Evolutionary conservation across 1,284 basidiomycete genomes (phyloP).

Genomic region (Takashimella tepidaria): DNA sequence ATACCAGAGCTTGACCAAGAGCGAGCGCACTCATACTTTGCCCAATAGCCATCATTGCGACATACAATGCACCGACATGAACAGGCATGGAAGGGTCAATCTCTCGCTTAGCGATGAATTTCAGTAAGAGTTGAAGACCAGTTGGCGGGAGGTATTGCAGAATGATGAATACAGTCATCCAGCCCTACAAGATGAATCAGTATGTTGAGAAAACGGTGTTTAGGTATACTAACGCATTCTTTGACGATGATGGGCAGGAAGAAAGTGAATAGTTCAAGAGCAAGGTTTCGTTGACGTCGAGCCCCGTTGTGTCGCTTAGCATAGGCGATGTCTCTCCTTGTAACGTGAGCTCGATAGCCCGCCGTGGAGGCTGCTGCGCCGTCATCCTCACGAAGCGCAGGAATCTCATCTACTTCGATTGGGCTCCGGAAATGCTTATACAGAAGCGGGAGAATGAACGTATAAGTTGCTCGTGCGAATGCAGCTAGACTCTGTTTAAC

Average conservation of each 20-base stretch:
- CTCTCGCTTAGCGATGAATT: constrained; percentile 47
- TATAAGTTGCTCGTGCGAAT: constrained; percentile 45
- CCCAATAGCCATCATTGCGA: constrained; percentile 50
- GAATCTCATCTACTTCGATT: constrained; percentile 49
- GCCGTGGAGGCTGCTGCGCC: constrained; percentile 48
- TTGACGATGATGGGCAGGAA: constrained; percentile 20
- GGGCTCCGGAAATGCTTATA: constrained; percentile 48
- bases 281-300: constrained; percentile 41
- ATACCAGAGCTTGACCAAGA: constrained; percentile 49
- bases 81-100: constrained; percentile 37
- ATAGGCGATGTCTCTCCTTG: constrained; percentile 17
- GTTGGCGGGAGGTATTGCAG: constrained; percentile 51
- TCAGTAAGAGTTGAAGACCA: constrained; percentile 51
- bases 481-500: constrained; percentile 19
- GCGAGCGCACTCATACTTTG: constrained; percentile 47
- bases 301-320: constrained; percentile 20
- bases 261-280: constrained; percentile 32
- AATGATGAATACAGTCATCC: constrained; percentile 39
- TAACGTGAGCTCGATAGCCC: constrained; percentile 44
- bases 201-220: background rate
- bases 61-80: constrained; percentile 53
- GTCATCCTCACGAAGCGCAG: constrained; percentile 53
- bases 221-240: constrained; percentile 25
- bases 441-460: constrained; percentile 47
- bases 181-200: background rate